Base-by-base conservation (phyloP, 805 yeast species). In the Candida sanyiensis region DNA sequence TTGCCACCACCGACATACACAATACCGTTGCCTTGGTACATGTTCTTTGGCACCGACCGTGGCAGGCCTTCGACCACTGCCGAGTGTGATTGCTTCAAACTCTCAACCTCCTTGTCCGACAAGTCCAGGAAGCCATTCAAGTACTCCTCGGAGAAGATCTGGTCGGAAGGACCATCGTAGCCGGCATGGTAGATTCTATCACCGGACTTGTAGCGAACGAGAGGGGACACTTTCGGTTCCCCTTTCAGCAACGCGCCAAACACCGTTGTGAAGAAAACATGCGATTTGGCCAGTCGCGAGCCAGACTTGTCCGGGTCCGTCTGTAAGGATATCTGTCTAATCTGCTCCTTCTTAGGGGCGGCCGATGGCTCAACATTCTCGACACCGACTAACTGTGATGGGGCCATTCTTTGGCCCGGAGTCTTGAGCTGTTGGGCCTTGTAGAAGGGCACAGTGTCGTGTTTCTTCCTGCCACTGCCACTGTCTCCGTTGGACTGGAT, bases 1-100 rank as follows among this genome's bases (percentile, higher is more conserved):
- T 67, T 67, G 7, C 80, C 82, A 27, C 83, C 83, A 8, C 80
- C 83, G 31, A 76, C 80, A 46, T 69, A 77, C 1, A 78, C 85
- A 15, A 77, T 72, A 22, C 85, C 84, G 51, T 73, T 64, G 2
- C 79, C 74, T 5, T 57, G 52, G 51, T 73, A 76, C 9, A 75
- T 46, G 5, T 63, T 58, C 33, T 64, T 39, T n/a, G 75, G 75
- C 12, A 63, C 55, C 35, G 61, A 58, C 38, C 67, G 67, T 40
- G 81, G 83, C 55, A 81, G 52, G 23, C 59, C 61, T 2, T 56
- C 54, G 16, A 73, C 67, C 13, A 76, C 72, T 31, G 51, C 48
- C 8, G 48, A 43, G 55, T 81, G 88, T 4, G 79, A 67, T 15
- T 48, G 46, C 21, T 56, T 62, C 65, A 81, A 60, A 18, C 67